Percentiles rank a stretch among this genome's conserved stretches.
Conservation (phyloP, 2,329 filamentous ascomycete species). For the Trichophyton verrucosum region DNA sequence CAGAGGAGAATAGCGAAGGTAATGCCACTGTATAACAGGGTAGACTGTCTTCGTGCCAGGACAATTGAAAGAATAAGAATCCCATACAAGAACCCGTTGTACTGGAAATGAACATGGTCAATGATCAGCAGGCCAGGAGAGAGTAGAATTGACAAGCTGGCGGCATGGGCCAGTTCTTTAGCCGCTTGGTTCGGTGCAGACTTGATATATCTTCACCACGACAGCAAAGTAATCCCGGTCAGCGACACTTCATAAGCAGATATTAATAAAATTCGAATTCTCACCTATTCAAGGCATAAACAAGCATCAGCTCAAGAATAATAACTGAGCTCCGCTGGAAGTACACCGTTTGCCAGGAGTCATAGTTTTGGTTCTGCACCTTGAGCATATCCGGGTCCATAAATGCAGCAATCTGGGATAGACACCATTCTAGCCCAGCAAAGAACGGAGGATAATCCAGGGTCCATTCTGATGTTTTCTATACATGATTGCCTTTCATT, state of each 20-base stretch:
- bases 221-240: neutral
- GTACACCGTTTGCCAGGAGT: slow-evolving; percentile 86
- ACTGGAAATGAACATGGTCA: slow-evolving; percentile 97
- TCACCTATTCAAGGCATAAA: slow-evolving; percentile 69
- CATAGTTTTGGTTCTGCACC: slow-evolving; percentile 68
- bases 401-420: slow-evolving; percentile 68
- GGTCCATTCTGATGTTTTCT: slow-evolving; percentile 97
- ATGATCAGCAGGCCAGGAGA: slow-evolving; percentile 93
- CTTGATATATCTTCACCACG: slow-evolving; percentile 53
- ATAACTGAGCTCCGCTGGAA: slow-evolving; percentile 90
- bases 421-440: slow-evolving; percentile 86
- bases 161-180: slow-evolving; percentile 70
- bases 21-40: slow-evolving; percentile 64
- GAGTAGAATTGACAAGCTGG: slow-evolving; percentile 75
- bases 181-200: slow-evolving; percentile 48
- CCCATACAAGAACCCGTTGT: slow-evolving; percentile 95
- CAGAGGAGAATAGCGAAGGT: slow-evolving; percentile 77
- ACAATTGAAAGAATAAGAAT: slow-evolving; percentile 77
- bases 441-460: slow-evolving; percentile 98
- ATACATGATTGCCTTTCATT: slow-evolving; percentile 1
- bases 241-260: neutral
- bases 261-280: slow-evolving; percentile 11
- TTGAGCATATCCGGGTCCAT: slow-evolving; percentile 71
- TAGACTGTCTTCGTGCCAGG: slow-evolving; percentile 61
- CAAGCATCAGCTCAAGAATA: slow-evolving; percentile 66